Conservation (phyloP, 352 stramenopile species). For the Globisporangium cederbergense region DNA sequence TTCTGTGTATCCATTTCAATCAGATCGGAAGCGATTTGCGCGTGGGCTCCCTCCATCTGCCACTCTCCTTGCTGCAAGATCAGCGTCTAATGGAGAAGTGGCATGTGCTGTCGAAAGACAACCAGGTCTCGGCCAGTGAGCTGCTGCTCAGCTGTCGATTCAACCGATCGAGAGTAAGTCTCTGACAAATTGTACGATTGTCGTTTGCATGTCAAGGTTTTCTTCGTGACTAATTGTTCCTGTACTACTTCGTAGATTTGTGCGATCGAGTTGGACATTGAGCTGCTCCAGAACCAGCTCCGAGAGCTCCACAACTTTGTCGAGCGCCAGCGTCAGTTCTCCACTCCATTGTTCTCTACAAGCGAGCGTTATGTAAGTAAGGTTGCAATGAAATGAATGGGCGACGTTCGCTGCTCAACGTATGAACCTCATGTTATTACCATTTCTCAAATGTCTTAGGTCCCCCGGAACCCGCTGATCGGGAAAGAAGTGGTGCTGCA, state of each 20-base stretch:
- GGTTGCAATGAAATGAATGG: too few relatives aligned
- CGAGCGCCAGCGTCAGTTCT: slow-evolving; percentile 37
- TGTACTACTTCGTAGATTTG: slow-evolving; percentile 33
- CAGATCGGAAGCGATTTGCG: slow-evolving; percentile 42
- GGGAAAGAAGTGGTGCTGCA: slow-evolving; percentile 38
- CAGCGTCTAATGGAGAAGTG: slow-evolving; percentile 45
- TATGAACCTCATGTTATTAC: too few relatives aligned
- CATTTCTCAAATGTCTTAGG: neutral
- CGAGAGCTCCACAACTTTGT: slow-evolving; percentile 57
- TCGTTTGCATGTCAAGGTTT: neutral
- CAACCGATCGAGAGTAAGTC: slow-evolving; percentile 41
- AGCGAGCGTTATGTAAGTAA: slow-evolving; percentile 7
- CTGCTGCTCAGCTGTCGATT: slow-evolving; percentile 47
- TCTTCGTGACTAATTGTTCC: neutral
- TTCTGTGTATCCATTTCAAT: neutral
- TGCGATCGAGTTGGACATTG: slow-evolving; percentile 43
- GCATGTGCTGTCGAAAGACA: slow-evolving; percentile 37
- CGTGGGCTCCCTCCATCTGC: slow-evolving; percentile 34
- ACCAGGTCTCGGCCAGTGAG: slow-evolving; percentile 28
- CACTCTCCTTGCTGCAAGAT: slow-evolving; percentile 44
- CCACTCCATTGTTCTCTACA: slow-evolving; percentile 13
- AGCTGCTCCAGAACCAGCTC: slow-evolving; percentile 60
- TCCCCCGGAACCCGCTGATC: slow-evolving; percentile 30
- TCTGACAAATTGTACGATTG: neutral
- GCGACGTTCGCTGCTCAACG: too few relatives aligned